phyloP scores from a whole-genome alignment of 208 protist genomes.

The Histomonas meleagridis region DNA sequence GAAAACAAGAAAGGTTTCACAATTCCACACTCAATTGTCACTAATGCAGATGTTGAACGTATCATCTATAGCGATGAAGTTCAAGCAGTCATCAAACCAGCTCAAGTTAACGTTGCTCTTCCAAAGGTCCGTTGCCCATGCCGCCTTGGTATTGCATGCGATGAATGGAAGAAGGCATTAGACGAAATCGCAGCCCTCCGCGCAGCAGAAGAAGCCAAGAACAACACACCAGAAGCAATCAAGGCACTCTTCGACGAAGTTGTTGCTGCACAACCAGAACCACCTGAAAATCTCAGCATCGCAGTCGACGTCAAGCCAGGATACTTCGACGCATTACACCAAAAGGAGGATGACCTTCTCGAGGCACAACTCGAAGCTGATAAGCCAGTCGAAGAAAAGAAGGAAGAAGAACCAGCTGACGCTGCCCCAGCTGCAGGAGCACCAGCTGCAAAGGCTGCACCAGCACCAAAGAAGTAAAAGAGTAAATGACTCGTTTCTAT shows the following conservation, averaged over 20 bases:
- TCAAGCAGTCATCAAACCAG: constrained; percentile 43
- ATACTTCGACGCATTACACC: too few relatives aligned
- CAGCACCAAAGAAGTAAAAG: too few relatives aligned
- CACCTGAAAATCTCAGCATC: constrained; percentile 2
- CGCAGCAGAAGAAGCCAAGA: not conserved
- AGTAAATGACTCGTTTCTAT: too few relatives aligned
- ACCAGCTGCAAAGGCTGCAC: too few relatives aligned
- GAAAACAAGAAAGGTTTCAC: constrained; percentile 71
- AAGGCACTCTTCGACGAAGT: constrained; percentile 1
- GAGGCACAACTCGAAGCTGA: too few relatives aligned
- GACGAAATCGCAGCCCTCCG: not conserved
- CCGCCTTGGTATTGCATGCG: not conserved
- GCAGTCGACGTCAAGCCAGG: too few relatives aligned
- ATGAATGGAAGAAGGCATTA: not conserved
- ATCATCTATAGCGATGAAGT: constrained; percentile 73
- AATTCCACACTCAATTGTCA: constrained; percentile 62
- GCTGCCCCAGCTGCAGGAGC: too few relatives aligned
- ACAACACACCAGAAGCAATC: not conserved
- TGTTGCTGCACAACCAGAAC: not conserved
- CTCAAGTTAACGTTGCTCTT: not conserved
- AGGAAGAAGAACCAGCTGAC: too few relatives aligned
- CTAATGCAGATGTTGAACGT: constrained; percentile 66
- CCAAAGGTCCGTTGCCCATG: not conserved
- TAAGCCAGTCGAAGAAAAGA: too few relatives aligned
- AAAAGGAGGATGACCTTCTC: too few relatives aligned